phyloP scores from a whole-genome alignment of 345 rosid genomes.

The Eucalyptus regnans region DNA sequence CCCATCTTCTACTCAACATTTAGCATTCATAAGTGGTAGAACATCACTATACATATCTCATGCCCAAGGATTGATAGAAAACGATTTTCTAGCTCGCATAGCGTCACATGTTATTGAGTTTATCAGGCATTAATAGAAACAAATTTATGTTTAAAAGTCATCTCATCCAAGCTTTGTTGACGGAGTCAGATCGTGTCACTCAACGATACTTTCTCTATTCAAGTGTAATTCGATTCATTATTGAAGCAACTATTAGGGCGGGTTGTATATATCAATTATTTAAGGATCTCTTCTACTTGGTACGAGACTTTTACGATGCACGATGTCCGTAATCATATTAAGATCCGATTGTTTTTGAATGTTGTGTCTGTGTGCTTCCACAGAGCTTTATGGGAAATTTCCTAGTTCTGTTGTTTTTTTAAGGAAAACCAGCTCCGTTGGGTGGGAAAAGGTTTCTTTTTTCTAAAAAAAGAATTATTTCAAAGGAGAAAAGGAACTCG shows the following conservation, averaged over 20 bases:
- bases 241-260: too few relatives aligned
- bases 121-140: background rate
- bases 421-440: background rate
- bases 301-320: background rate
- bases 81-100: too few relatives aligned
- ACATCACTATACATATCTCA: too few relatives aligned
- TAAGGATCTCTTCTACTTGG: background rate
- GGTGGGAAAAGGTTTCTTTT: background rate
- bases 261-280: too few relatives aligned
- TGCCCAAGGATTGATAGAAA: accelerated
- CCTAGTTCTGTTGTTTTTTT: background rate
- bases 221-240: too few relatives aligned
- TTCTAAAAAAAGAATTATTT: too few relatives aligned
- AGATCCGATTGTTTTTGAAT: background rate
- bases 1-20: too few relatives aligned
- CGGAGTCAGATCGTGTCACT: accelerated
- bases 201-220: too few relatives aligned
- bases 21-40: too few relatives aligned
- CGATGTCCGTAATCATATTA: background rate
- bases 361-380: background rate
- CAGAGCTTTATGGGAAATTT: background rate
- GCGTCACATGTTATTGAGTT: background rate
- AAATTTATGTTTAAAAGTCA: too few relatives aligned
- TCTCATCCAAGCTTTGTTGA: accelerated
- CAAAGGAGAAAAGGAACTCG: background rate